Evolutionary conservation across 2,329 filamentous ascomycete species (phyloP), one percentile per base, ranked within the genome.

Genomic region (Fusarium austroafricanum): DNA sequence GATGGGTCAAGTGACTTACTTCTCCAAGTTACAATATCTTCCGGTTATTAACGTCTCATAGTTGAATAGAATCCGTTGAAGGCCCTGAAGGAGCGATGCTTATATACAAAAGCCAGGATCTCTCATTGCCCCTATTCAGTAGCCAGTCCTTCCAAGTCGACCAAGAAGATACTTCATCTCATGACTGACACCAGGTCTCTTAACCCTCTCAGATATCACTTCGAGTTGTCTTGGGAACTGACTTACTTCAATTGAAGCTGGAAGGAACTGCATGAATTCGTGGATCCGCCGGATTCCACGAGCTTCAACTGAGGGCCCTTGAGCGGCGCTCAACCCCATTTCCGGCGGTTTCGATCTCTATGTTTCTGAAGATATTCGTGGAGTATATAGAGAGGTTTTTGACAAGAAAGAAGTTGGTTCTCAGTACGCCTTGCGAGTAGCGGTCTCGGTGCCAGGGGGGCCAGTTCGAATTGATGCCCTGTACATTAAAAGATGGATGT

Each of bases 301-400:
- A 12, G 3, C 23, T 21, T 40, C n/a, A 42, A 18, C 10, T 28
- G 20, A 14, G 10, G 26, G 18, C 18, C 12, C 28, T 14, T 10
- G 10, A 21, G 35, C 15, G 12, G 18, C 35, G 18, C 15, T 31
- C 23, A 31, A 23, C 3, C 18, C 37, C 8, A 21, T 6, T 43
- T 31, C 10, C 4, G 29, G 15, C 20, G 18, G 21, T n/a, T 21
- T 31, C 6, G 23, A 21, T 20, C 2, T 6, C 3, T 5, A 10
- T 21, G 1, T 31, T 15, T 7, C 28, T 9, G 2, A 6, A n/a
- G 0, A 2, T 11, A 29, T 2, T 15, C 1, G 21, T 1, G 11
- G n/a, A 4, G 11, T 10, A 1, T 2, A 6, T 5, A 2, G 7
- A 3, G 28, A 31, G 15, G 15, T 10, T 11, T 7, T 29, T 29